phyloP scores from a whole-genome alignment of 2,329 filamentous ascomycete species.

The Xylariaceae sp. region DNA sequence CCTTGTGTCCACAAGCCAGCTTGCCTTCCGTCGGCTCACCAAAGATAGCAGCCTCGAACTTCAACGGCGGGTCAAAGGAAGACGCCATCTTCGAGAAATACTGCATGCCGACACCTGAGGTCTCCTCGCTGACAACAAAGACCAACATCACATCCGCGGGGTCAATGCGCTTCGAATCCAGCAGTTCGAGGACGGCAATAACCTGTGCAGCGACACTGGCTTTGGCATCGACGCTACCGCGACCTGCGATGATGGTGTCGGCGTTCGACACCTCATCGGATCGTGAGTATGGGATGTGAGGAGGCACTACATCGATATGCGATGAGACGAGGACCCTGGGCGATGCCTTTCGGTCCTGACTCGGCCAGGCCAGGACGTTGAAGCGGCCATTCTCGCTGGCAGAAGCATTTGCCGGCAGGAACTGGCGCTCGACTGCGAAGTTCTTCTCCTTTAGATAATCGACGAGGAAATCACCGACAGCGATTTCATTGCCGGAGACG shows the following conservation, averaged over 20 bases:
- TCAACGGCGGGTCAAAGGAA: constrained; percentile 32
- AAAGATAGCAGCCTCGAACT: constrained; percentile 69
- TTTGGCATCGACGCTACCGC: constrained; percentile 70
- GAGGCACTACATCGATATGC: constrained; percentile 77
- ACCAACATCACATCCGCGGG: constrained; percentile 53
- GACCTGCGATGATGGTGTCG: constrained; percentile 58
- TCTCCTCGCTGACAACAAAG: constrained; percentile 79
- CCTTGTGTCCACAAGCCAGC: constrained; percentile 89
- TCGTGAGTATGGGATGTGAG: constrained; percentile 63
- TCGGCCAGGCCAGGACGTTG: constrained; percentile 69
- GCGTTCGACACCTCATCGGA: constrained; percentile 40
- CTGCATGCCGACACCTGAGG: constrained; percentile 73
- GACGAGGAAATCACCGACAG: constrained; percentile 63
- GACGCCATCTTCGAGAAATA: constrained; percentile 40
- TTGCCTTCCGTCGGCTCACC: constrained; percentile 89
- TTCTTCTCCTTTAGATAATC: constrained; percentile 53
- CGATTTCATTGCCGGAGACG: constrained; percentile 61
- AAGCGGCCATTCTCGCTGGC: constrained; percentile 44
- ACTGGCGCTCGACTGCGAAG: constrained; percentile 42
- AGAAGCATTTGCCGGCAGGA: constrained; percentile 34
- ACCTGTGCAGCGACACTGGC: constrained; percentile 68
- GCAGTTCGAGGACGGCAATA: constrained; percentile 56
- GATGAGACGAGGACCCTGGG: constrained; percentile 64
- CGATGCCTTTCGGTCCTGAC: constrained; percentile 42
- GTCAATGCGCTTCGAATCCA: constrained; percentile 37